Evolutionary conservation across 768 basidiomycete species (phyloP).

Genomic region (Suillus subluteus): DNA sequence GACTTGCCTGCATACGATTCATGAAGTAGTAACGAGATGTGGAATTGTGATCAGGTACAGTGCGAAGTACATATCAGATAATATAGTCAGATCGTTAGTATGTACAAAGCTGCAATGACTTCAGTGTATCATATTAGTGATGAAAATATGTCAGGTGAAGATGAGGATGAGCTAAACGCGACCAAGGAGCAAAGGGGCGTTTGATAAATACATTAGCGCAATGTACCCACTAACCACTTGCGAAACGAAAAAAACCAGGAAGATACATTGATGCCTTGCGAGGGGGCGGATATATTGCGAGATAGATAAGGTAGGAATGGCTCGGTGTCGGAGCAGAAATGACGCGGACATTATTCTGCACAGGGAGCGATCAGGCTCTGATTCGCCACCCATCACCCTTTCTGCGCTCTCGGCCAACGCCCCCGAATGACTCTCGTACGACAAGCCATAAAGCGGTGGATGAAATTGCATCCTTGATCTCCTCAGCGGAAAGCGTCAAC

Average conservation of each 20-base stretch:
- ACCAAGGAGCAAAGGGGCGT: conserved; percentile 12
- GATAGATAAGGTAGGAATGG: conserved; percentile 5
- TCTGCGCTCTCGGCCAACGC: conserved; percentile 76
- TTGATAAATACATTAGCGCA: conserved; percentile 22
- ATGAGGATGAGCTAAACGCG: conserved; percentile 5
- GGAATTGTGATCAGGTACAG: conserved; percentile 12
- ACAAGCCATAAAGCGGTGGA: conserved; percentile 90
- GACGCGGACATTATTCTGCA: not conserved
- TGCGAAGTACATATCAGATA: conserved; percentile 5
- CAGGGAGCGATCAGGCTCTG: conserved; percentile 45
- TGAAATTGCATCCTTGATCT: conserved; percentile 91
- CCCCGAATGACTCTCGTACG: conserved; percentile 91
- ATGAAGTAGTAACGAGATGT: not conserved
- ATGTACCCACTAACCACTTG: conserved; percentile 12
- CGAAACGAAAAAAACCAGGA: not conserved
- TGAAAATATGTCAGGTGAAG: not conserved
- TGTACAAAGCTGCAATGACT: conserved; percentile 10
- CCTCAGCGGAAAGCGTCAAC: conserved; percentile 71
- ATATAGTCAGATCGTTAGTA: conserved; percentile 7
- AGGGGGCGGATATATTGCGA: conserved; percentile 22
- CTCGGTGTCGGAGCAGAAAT: conserved; percentile 5
- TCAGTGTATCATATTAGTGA: conserved; percentile 5
- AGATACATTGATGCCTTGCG: conserved; percentile 17
- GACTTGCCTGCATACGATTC: not conserved
- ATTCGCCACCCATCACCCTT: conserved; percentile 84